phyloP scores from a whole-genome alignment of 1,139 yeast species.

The Saccharomycopsis hybrid region DNA sequence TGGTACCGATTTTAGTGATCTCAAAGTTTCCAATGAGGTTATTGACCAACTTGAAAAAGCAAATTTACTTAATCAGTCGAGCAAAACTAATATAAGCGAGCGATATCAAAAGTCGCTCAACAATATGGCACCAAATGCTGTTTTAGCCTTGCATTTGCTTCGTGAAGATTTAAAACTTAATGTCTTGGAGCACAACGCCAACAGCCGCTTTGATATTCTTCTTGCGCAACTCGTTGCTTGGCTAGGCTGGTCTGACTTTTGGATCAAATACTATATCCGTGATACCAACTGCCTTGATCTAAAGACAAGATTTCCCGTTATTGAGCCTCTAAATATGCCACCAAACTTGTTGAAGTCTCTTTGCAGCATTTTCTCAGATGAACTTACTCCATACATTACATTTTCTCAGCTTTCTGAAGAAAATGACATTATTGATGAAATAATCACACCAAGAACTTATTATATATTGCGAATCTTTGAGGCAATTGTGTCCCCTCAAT shows the following conservation, averaged over 20 bases:
- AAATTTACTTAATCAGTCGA: not conserved
- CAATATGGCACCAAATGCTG: slow-evolving; percentile 34
- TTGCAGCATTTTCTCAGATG: slow-evolving; percentile 41
- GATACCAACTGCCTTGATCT: slow-evolving; percentile 24
- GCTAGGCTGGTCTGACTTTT: slow-evolving; percentile 70
- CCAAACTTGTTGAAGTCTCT: slow-evolving; percentile 53
- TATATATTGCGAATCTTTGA: slow-evolving; percentile 56
- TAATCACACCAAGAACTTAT: slow-evolving; percentile 60
- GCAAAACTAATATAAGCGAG: not conserved
- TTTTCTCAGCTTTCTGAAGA: slow-evolving; percentile 67
- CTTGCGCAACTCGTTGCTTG: slow-evolving; percentile 57
- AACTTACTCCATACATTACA: slow-evolving; percentile 50
- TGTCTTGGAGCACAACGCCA: slow-evolving; percentile 35
- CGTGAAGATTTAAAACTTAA: slow-evolving; percentile 71
- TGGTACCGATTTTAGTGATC: slow-evolving; percentile 14
- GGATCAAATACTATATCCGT: slow-evolving; percentile 52
- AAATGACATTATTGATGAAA: slow-evolving; percentile 50
- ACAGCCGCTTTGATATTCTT: slow-evolving; percentile 42
- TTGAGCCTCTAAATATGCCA: slow-evolving; percentile 37
- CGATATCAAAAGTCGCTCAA: not conserved
- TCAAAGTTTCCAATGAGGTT: slow-evolving; percentile 21
- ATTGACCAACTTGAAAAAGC: slow-evolving; percentile 20
- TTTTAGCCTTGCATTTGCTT: slow-evolving; percentile 64
- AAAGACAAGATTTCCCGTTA: slow-evolving; percentile 26
- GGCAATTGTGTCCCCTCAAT: slow-evolving; percentile 48